These are phyloP conservation scores for Malbranchea cinnamomea DNA, from an alignment of 2,329 filamentous ascomycete genomes.

Conservation along the genomic window DNA sequence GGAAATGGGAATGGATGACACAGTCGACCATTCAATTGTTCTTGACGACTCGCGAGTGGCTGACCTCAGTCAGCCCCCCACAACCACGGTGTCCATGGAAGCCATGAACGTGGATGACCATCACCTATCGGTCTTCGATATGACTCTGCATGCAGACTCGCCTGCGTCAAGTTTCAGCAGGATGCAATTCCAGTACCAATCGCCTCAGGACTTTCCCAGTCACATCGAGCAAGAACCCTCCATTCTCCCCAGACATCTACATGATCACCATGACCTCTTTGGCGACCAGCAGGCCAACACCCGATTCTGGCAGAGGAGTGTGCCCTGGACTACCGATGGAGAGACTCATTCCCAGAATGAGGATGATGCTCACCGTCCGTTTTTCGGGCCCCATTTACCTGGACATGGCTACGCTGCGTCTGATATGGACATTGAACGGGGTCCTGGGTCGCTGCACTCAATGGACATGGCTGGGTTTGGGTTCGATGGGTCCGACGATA, in stretches of 20 bases:
- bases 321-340: slow-evolving; percentile 24
- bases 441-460: slow-evolving; percentile 28
- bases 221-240: slow-evolving; percentile 18
- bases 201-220: slow-evolving; percentile 25
- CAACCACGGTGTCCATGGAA: slow-evolving; percentile 11
- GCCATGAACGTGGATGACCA: slow-evolving; percentile 9
- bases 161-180: slow-evolving; percentile 29
- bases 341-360: slow-evolving; percentile 29
- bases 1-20: slow-evolving; percentile 6
- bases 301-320: slow-evolving; percentile 28
- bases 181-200: slow-evolving; percentile 27
- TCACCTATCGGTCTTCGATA: slow-evolving; percentile 28
- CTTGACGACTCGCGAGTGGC: slow-evolving; percentile 7
- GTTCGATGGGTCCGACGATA: slow-evolving; percentile 26
- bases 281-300: slow-evolving; percentile 30
- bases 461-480: slow-evolving; percentile 32
- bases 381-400: slow-evolving; percentile 28
- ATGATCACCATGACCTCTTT: slow-evolving; percentile 31
- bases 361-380: slow-evolving; percentile 28
- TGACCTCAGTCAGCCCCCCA: slow-evolving; percentile 17
- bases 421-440: slow-evolving; percentile 28
- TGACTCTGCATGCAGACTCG: slow-evolving; percentile 29
- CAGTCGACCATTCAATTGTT: slow-evolving; percentile 16
- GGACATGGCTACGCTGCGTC: slow-evolving; percentile 30
- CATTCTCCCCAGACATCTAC: slow-evolving; percentile 14